phyloP scores from a whole-genome alignment of 768 basidiomycete species.

The Coprinopsis marcescibilis region DNA sequence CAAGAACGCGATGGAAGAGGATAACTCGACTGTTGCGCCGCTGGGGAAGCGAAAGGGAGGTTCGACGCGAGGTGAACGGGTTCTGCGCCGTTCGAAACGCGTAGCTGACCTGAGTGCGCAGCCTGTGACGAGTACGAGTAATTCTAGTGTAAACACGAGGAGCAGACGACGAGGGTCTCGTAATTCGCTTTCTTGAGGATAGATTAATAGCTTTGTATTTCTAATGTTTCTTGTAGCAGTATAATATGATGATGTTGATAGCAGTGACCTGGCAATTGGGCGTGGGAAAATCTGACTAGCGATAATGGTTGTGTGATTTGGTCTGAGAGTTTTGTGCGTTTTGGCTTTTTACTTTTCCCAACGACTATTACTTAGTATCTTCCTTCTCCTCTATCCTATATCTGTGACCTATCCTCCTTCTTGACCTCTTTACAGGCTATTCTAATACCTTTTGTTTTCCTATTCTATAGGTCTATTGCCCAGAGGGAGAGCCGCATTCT shows the following conservation, averaged over 20 bases:
- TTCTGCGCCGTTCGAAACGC: conserved; percentile 59
- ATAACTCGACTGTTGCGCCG: background rate
- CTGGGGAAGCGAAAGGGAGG: background rate
- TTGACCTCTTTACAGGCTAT: conserved; percentile 3
- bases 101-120: conserved; percentile 51
- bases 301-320: conserved; percentile 9
- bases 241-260: conserved; percentile 6
- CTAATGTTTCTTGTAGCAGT: conserved; percentile 1
- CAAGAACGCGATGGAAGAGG: conserved; percentile 3
- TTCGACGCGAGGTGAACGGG: conserved; percentile 17
- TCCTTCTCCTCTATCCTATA: conserved; percentile 11
- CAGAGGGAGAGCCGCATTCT: background rate
- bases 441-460: conserved; percentile 3
- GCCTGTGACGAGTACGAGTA: conserved; percentile 16
- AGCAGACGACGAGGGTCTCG: conserved; percentile 28
- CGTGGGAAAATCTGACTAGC: conserved; percentile 9
- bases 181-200: conserved; percentile 31
- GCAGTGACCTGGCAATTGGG: background rate
- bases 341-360: conserved; percentile 7
- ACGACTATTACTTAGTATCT: conserved; percentile 5
- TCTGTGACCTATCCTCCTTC: conserved; percentile 7
- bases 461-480: conserved; percentile 1
- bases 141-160: conserved; percentile 11
- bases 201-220: conserved; percentile 9
- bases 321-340: background rate